Base-by-base conservation (phyloP, 1,284 basidiomycete genomes). In the Tetrapyrgos nigripes region DNA sequence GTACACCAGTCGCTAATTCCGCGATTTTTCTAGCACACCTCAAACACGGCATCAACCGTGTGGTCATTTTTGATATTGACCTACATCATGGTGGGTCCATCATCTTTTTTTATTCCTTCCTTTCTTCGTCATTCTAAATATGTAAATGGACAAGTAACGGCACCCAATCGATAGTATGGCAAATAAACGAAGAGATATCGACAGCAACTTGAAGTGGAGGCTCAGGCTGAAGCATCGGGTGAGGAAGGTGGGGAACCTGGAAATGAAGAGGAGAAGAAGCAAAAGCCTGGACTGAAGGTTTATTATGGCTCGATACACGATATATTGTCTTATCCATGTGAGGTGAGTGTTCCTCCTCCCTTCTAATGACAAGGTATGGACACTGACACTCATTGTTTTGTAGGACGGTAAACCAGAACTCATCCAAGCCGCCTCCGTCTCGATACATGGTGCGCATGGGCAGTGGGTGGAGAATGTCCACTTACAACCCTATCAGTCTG, bases 401-500 rank as follows among this genome's bases (percentile, higher is more conserved):
- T 45, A 96, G 87, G 93, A 96, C 53, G 95, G 96, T 0, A 91
- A 94, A 71, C 66, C 82, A 1, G 83, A 84, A 9, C 76, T 95
- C 19, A 83, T 97, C 27, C 89, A 93, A 73, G 94, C 95, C 8
- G 95, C 95, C 1, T 95, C 92, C 0, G 85, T 90, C 3, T 90
- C 86, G 0, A 83, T 94, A 14, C 87, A 93, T 58, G 91, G 91
- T 5, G 80, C 88, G 0, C 95, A 97, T 64, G 96, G 94, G 2
- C 96, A 97, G 71, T 87, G 91, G 75, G 93, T 97, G 62, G 86
- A 97, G 72, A 96, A 97, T 73, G 85, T 98, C 10, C 97, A 98
- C 68, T 81, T 99, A 10, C 82, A 93, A 65, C 81, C 83, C 4
- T 97, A 96, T 70, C 73, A 76, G 0, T 85, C 87, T 1, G 87